Percentiles rank a stretch among this genome's conserved stretches.
These are phyloP conservation scores for Stropharia rugosoannulata DNA, from an alignment of 768 basidiomycete genomes.

Conservation along the genomic window DNA sequence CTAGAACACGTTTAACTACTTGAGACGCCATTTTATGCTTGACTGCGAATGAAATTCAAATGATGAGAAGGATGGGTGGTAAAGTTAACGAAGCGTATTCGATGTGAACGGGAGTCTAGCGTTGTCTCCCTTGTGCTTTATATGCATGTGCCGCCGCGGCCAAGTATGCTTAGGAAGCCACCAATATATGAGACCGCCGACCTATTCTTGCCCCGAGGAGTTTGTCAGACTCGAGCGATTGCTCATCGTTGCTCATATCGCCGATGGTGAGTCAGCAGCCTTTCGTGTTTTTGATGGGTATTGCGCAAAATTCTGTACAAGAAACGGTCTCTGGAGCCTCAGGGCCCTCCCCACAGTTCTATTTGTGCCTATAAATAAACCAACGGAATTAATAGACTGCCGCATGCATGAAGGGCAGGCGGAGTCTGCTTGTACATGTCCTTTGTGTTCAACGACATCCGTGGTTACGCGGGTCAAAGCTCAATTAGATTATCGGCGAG, in stretches of 20 bases:
- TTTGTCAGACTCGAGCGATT: background rate
- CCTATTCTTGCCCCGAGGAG: background rate
- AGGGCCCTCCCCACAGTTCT: background rate
- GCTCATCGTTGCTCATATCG: conserved; percentile 1
- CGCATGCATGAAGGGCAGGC: too few species aligned
- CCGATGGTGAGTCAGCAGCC: background rate
- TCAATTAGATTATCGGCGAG: too few species aligned
- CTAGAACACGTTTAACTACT: conserved; percentile 46
- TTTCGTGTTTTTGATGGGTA: background rate
- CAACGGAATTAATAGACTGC: too few species aligned
- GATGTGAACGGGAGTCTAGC: too few species aligned
- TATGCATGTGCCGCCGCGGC: background rate
- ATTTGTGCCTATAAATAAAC: background rate
- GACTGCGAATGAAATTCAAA: background rate
- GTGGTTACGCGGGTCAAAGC: too few species aligned
- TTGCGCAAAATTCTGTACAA: background rate
- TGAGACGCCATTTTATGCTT: background rate
- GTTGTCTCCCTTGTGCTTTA: background rate
- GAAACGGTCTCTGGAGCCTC: background rate
- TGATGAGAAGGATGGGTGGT: background rate
- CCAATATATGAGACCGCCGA: background rate
- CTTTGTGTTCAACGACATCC: too few species aligned
- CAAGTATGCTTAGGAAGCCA: background rate
- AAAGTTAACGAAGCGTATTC: background rate
- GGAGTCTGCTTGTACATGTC: too few species aligned